phyloP scores from a whole-genome alignment of 352 stramenopile genomes.

The Phytophthora cryptogea region DNA sequence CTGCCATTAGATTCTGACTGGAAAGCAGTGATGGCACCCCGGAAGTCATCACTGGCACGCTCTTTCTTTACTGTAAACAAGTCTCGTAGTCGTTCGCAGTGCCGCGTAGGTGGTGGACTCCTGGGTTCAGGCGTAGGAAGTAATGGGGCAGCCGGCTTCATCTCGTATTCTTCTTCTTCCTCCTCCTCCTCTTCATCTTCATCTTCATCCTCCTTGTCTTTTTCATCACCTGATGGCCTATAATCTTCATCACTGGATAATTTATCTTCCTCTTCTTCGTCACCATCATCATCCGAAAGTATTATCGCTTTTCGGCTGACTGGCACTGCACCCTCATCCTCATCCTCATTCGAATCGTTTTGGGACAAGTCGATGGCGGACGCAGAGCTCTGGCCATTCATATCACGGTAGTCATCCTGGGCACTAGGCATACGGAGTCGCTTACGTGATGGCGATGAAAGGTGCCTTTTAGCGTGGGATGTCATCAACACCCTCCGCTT shows the following conservation, averaged over 20 bases:
- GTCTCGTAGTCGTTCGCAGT: conserved; percentile 11
- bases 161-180: conserved; percentile 49
- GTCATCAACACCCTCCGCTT: conserved; percentile 28
- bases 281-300: conserved; percentile 14
- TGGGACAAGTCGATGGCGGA: conserved; percentile 17
- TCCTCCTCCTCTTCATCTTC: conserved; percentile 20
- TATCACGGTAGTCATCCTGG: conserved; percentile 1
- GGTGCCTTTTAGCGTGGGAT: conserved; percentile 18
- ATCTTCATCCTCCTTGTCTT: not conserved
- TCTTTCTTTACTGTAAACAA: conserved; percentile 33
- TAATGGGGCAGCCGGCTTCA: conserved; percentile 36
- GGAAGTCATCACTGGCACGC: conserved; percentile 56
- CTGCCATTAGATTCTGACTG: conserved; percentile 26
- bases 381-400: not conserved
- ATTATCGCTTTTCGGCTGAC: conserved; percentile 17
- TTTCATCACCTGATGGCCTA: not conserved
- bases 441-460: conserved; percentile 37
- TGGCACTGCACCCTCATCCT: conserved; percentile 25
- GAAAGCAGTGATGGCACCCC: conserved; percentile 52
- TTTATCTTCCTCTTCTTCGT: conserved; percentile 36
- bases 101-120: conserved; percentile 1
- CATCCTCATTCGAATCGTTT: conserved; percentile 17
- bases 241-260: not conserved
- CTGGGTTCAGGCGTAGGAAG: conserved; percentile 10
- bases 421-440: conserved; percentile 33